phyloP scores from a whole-genome alignment of 2,329 filamentous ascomycete genomes.

The Botryotinia convoluta region DNA sequence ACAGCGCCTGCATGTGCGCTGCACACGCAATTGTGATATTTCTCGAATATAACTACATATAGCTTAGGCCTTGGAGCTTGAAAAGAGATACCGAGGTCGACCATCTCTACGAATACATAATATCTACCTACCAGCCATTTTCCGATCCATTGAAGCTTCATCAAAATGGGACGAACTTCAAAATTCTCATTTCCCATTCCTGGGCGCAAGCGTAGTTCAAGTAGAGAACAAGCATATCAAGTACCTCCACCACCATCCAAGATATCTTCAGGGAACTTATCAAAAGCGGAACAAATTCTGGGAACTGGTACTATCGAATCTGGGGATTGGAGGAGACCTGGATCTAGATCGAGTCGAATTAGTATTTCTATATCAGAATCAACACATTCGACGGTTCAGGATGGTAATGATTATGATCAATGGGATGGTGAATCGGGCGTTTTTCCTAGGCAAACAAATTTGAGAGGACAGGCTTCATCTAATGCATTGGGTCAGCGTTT shows the following conservation, averaged over 20 bases:
- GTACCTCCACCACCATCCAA: conserved; percentile 8
- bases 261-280: conserved; percentile 25
- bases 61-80: not conserved
- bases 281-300: conserved; percentile 38
- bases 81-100: conserved; percentile 1
- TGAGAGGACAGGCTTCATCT: conserved; percentile 46
- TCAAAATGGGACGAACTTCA: conserved; percentile 38
- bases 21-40: not conserved
- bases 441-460: conserved; percentile 33
- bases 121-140: not conserved
- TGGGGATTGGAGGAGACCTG: conserved; percentile 32
- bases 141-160: not conserved
- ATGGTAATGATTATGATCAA: conserved; percentile 29
- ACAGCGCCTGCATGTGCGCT: conserved; percentile 16
- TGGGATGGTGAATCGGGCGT: conserved; percentile 34
- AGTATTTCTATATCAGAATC: conserved; percentile 42
- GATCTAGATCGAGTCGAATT: conserved; percentile 42
- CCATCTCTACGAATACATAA: not conserved
- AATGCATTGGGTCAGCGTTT: conserved; percentile 44
- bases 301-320: conserved; percentile 24
- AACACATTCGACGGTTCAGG: conserved; percentile 31
- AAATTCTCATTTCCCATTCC: conserved; percentile 41
- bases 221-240: conserved; percentile 22
- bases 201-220: conserved; percentile 32
- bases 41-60: not conserved